Conservation (phyloP, 495 filamentous ascomycete species). For the Penicillium manginii region DNA sequence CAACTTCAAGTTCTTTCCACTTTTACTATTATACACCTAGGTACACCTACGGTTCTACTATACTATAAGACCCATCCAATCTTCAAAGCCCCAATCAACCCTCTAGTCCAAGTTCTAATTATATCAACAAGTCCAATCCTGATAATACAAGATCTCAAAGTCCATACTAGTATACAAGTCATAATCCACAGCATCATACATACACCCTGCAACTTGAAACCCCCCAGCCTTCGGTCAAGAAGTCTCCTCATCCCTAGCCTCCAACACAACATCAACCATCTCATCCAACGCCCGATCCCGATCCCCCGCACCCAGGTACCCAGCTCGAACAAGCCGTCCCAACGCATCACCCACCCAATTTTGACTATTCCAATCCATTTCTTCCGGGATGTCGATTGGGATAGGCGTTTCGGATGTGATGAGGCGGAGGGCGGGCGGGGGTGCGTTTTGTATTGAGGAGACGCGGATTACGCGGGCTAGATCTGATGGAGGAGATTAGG, state of each 20-base stretch:
- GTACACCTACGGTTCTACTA: no score
- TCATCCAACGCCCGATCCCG: constrained; percentile 22
- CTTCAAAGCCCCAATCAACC: no score
- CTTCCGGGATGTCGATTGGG: background rate
- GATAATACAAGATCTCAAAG: background rate
- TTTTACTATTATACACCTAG: no score
- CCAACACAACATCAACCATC: constrained; percentile 31
- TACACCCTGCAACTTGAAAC: no score
- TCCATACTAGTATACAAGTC: background rate
- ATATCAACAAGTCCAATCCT: background rate
- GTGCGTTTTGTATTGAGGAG: constrained; percentile 6
- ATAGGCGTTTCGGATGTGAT: constrained; percentile 16
- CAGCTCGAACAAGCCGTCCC: constrained; percentile 17
- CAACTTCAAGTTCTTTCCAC: no score
- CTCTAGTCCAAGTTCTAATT: background rate
- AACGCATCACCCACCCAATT: constrained; percentile 34
- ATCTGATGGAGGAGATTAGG: constrained; percentile 1
- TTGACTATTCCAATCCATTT: constrained; percentile 33
- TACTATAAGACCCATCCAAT: no score
- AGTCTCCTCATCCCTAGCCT: constrained; percentile 29
- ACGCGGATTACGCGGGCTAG: constrained; percentile 18
- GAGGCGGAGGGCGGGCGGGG: constrained; percentile 5
- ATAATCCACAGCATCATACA: no score
- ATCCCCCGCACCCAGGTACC: constrained; percentile 16
- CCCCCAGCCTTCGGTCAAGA: no score